Evolutionary conservation across 139 green algal genomes (phyloP), one percentile per base, ranked within the genome.

Genomic region (Picochlorum sp.): DNA sequence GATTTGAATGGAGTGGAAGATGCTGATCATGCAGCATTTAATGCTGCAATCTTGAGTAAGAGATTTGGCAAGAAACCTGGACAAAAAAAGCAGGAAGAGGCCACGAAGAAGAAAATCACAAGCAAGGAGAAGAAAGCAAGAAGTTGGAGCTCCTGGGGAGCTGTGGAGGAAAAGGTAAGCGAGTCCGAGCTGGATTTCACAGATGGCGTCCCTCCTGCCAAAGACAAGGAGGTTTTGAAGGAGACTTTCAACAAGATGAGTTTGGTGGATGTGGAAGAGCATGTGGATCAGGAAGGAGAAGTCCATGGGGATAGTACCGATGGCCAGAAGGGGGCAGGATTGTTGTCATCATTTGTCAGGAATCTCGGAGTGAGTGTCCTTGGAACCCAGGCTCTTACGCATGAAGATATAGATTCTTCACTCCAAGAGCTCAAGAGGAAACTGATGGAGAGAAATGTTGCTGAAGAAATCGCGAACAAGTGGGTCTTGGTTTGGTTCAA

Each of bases 401-500:
- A 57, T 2, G 74, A 80, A 29, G 92, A 99, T 70, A 72, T 99
- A 41, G 70, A 71, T 33, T 81, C 84, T 8, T 83, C 85, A 20
- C 75, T 99, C 43, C 74, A 74, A 20, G 75, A 81, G 22, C 87
- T 99, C 66, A 96, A 96, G 74, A 64, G 70, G 44, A 88, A 87
- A 65, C 81, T 99, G 6, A 95, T 98, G 86, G 85, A 94, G 64
- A 82, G 91, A 36, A 99, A 99, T 69, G 93, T 99, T 50, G 93
- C 93, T 14, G 81, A 96, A 72, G 85, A 90, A 59, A 96, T 99
- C 56, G 91, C 91, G 5, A 72, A 79, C 31, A 88, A 94, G 39
- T 47, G 39, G 18, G 39, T 47, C 3, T 26, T 47, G 20, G 12
- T 47, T 26, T 47, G 5, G 9, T 41, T 18, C 9, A 80, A 74